Evolutionary conservation across 768 basidiomycete genomes (phyloP), one percentile per base, ranked within the genome.

Genomic region (Flagelloscypha sp.): DNA sequence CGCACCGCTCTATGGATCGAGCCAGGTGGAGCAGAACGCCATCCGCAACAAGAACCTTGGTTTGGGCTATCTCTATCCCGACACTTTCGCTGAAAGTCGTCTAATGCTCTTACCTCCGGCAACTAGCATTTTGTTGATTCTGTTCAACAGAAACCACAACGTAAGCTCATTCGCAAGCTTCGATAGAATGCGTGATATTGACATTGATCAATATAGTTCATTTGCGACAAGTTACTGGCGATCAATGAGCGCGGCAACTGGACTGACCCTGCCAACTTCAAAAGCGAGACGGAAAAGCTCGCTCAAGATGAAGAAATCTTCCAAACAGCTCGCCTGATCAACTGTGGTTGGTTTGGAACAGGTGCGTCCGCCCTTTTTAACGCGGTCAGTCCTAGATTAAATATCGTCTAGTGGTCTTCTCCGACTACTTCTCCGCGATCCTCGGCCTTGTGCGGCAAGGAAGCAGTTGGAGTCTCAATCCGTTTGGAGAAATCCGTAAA

Each of bases 141-240:
- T 87, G n/a, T 90, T 89, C 68, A 85, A 68, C 49, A 71, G 87
- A n/a, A 90, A 90, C 42, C 87, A 90, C 50, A 90, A 86, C 48
- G 86, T 87, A 44, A 43, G 79, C 57, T 9, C 12, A 3, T 21
- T 36, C 27, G 33, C 35, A 2, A 28, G 35, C 6, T 35, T 28
- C 19, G n/a, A 12, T 9, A 12, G 6, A 27, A 12, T 9, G 9
- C 6, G 33, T 17, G 32, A 41, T 28, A 13, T 7, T 30, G 24
- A 11, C 20, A 8, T 29, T 19, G 29, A 19, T 22, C 23, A 20
- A 10, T 13, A 27, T 42, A 92, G 84, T 86, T 83, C 54, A 87
- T 89, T 35, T 85, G 83, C 7, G 64, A 65, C 37, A 85, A 79
- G 47, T 59, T 90, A 2, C 63, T 84, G 35, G 79, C 86, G 49